These are phyloP conservation scores for Annulohypoxylon truncatum DNA, from an alignment of 2,329 filamentous ascomycete species.

Conservation along the genomic window DNA sequence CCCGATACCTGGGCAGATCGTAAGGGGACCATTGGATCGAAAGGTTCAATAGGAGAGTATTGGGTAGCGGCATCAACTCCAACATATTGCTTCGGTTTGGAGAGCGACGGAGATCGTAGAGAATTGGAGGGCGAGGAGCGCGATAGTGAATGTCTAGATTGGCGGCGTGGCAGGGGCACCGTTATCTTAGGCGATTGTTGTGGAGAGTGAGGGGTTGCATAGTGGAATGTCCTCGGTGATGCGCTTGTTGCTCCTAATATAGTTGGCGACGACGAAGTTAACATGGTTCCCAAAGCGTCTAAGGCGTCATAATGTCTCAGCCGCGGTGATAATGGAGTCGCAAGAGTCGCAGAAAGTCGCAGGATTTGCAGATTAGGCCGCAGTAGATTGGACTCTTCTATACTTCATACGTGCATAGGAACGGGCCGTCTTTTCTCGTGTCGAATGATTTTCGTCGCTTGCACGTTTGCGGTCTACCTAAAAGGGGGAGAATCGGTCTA, in stretches of 20 bases:
- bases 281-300: slow-evolving; percentile 67
- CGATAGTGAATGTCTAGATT: slow-evolving; percentile 50
- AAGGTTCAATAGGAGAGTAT: slow-evolving; percentile 62
- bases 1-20: slow-evolving; percentile 49
- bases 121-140: slow-evolving; percentile 51
- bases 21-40: slow-evolving; percentile 54
- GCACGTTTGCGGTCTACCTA: slow-evolving; percentile 14
- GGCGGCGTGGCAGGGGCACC: slow-evolving; percentile 56
- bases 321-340: slow-evolving; percentile 23
- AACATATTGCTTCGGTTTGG: slow-evolving; percentile 56
- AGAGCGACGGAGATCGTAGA: slow-evolving; percentile 47
- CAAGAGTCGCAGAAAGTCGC: slow-evolving; percentile 6
- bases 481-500: slow-evolving; percentile 14
- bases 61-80: slow-evolving; percentile 61
- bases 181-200: slow-evolving; percentile 56
- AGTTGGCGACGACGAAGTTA: slow-evolving; percentile 68
- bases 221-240: slow-evolving; percentile 63
- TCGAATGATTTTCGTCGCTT: slow-evolving; percentile 20
- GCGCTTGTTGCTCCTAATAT: slow-evolving; percentile 63
- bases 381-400: slow-evolving; percentile 12
- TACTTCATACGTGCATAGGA: slow-evolving; percentile 25
- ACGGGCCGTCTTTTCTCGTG: slow-evolving; percentile 20
- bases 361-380: slow-evolving; percentile 25
- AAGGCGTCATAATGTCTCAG: slow-evolving; percentile 58
- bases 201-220: slow-evolving; percentile 59